Conservation (phyloP, 2,329 filamentous ascomycete genomes). For the Cladosporium colombiae region DNA sequence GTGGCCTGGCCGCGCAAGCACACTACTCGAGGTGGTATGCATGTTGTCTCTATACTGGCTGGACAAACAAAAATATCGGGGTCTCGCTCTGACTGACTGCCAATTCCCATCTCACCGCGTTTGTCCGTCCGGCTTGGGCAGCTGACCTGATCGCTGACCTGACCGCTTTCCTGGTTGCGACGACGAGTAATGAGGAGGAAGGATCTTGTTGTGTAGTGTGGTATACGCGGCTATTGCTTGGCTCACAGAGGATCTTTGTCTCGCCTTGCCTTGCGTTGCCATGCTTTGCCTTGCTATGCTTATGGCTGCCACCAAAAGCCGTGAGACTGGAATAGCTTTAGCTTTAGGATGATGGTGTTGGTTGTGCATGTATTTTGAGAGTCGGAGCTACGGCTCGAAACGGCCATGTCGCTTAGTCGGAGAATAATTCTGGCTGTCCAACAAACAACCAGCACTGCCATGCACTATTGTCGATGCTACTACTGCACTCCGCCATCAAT, state of each 20-base stretch:
- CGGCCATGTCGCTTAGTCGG: neutral
- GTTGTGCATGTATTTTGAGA: neutral
- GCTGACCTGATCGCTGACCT: neutral
- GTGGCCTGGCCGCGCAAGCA: constrained; percentile 8
- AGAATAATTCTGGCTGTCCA: neutral
- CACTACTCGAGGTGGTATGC: neutral
- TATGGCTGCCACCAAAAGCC: neutral
- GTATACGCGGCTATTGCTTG: constrained; percentile 7
- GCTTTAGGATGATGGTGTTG: neutral
- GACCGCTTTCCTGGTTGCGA: neutral
- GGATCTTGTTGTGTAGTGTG: neutral
- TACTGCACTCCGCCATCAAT: neutral
- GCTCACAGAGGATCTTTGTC: neutral
- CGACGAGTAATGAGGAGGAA: neutral
- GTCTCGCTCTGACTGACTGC: neutral
- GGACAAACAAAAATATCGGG: neutral
- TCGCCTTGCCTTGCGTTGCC: neutral
- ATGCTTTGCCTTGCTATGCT: neutral
- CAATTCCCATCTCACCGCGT: constrained; percentile 3
- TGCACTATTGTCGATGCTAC: neutral
- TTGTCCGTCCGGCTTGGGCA: neutral
- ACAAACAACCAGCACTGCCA: neutral
- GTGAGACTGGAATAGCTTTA: neutral
- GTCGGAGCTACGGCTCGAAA: neutral
- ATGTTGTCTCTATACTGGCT: neutral